phyloP scores from a whole-genome alignment of 2,329 filamentous ascomycete genomes.

The Trichothecium roseum region DNA sequence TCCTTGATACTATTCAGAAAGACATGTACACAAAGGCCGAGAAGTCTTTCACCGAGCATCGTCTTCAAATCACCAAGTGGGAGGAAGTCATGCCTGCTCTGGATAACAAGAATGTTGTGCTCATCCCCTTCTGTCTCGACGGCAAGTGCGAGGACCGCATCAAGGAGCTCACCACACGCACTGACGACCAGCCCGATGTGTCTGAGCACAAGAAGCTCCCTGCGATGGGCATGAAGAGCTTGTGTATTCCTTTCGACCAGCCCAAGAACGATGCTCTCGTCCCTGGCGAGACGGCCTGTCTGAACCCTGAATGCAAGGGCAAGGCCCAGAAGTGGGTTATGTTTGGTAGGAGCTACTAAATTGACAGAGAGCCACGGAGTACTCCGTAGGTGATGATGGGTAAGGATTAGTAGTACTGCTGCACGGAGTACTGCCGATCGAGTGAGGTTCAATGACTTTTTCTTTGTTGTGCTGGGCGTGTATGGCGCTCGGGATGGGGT shows the following conservation, averaged over 20 bases:
- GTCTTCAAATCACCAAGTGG: slow-evolving; percentile 76
- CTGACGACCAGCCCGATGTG: slow-evolving; percentile 46
- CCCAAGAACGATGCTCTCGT: slow-evolving; percentile 57
- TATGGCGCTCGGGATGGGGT: no score
- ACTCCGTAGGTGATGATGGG: no score
- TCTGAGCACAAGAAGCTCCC: slow-evolving; percentile 44
- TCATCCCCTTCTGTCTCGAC: slow-evolving; percentile 83
- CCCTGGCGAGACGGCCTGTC: slow-evolving; percentile 77
- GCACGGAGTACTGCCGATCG: no score
- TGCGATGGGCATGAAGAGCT: slow-evolving; percentile 58
- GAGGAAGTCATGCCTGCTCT: slow-evolving; percentile 82
- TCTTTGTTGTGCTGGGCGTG: no score
- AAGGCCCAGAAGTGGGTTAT: slow-evolving; percentile 81
- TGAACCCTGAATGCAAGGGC: slow-evolving; percentile 74
- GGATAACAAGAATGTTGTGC: slow-evolving; percentile 82
- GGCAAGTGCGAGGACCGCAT: slow-evolving; percentile 83
- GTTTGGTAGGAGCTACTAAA: slow-evolving; percentile 69
- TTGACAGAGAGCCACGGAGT: slow-evolving; percentile 1
- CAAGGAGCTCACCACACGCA: slow-evolving; percentile 81
- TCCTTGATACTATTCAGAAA: slow-evolving; percentile 82
- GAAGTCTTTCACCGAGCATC: slow-evolving; percentile 66
- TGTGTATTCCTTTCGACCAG: slow-evolving; percentile 72
- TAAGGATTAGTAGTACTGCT: no score
- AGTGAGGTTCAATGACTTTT: background rate
- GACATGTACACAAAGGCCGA: slow-evolving; percentile 75